Evolutionary conservation across 495 filamentous ascomycete species (phyloP), one percentile per base, ranked within the genome.

Genomic region (Barbatosphaeria neglecta): DNA sequence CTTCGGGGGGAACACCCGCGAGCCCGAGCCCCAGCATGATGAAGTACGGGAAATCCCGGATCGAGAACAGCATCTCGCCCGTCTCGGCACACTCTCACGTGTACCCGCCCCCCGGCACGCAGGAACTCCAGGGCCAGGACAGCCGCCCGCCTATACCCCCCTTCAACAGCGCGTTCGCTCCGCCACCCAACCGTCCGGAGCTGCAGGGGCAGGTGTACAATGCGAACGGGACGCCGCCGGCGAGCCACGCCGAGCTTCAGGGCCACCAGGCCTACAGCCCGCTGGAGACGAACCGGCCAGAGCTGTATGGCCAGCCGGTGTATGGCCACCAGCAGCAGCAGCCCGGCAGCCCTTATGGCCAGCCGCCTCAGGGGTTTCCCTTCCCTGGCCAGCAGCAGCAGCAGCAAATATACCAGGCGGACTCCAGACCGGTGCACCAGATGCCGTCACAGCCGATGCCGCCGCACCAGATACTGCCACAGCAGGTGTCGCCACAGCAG

Each of bases 41-140:
- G 35, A 60, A 62, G 37, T 41, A 18, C n/a, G 49, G 46, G 39
- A 43, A 39, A 3, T 47, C 47, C 3, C 27, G 46, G 3, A 55
- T 60, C 11, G 43, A 28, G 18, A 55, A 61, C 24, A 67, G 50
- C 48, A 55, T 65, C n/a, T 68, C 67, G 0, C 69, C 69, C 2
- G 53, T 62, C 28, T 67, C 67, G 7, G 59, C 55, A 8, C 49
- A 59, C 22, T 52, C 46, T 0, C 43, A 39, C 43, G 46, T 54
- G 0, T 57, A 46, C 40, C 22, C 57, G 11, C 54, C 57, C 0
- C 53, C 50, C 10, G 54, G 56, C 38, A 43, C 49, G 4, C 50
- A 60, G 10, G 65, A 67, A 33, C 54, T 65, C 15, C 50, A 60
- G 7, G 50, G 51, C 3, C 55, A 59, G 23, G 46, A 57, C 6